Base-by-base conservation (phyloP, 148 eudicot genomes). In the Diospyros lotus region DNA sequence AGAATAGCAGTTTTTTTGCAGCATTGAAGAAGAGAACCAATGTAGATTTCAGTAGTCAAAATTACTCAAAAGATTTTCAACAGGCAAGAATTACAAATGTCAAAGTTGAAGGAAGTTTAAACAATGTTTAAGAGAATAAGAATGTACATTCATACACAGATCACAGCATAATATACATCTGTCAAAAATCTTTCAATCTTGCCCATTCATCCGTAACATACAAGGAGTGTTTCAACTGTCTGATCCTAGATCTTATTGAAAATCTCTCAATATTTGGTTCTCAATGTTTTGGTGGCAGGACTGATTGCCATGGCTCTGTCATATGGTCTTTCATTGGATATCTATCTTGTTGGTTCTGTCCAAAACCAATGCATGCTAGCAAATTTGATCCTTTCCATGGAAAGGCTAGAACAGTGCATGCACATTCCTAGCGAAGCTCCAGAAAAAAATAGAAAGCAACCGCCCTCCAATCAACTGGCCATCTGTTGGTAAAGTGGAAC, bases 251-350 rank as follows among this genome's bases (percentile, higher is more conserved):
- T 28, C 28, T 28, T 28, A 0, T 28, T 28, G 28, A 28, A 28
- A 28, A 28, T 28, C 28, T 28, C 28, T 28, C 0, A 28, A 28
- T 28, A 28, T 28, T 28, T 67, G 55, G n/a, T 69, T 39, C 18
- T 12, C 11, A 54, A 69, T 12, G 1, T 69, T 52, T 18, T 53
- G 45, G 45, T 75, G 83, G 76, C 92, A 93, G 98, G 98, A 72
- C 89, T 89, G 63, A 82, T 93, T 41, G 96, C 96, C 73, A 89
- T 91, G 96, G 91, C 92, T 38, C 74, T 93, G 67, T 93, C 98
- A 48, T 93, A 93, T 77, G 98, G 98, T 76, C 96, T 93, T 60
- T 84, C 98, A 9, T 74, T 93, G 40, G 88, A 89, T 76, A 79
- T 73, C 79, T 79, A 85, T 45, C 58, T 93, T 66, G 93, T 91